Percentiles rank a stretch among this genome's conserved stretches.
Evolutionary conservation across 2,329 filamentous ascomycete genomes (phyloP).

Genomic region (Diaporthe caulivora): DNA sequence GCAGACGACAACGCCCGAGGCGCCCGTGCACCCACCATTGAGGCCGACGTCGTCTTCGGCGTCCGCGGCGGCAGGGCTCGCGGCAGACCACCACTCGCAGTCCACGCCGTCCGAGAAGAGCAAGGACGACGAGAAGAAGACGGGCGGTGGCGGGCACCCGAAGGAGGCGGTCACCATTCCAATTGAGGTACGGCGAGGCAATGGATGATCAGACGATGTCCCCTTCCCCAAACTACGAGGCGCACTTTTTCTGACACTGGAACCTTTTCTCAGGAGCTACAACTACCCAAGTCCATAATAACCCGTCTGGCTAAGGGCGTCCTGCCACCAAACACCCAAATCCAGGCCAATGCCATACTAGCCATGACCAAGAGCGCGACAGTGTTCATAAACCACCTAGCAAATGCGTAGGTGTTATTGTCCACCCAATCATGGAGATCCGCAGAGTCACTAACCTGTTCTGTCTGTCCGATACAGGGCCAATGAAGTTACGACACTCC

Average conservation of each 20-base stretch:
- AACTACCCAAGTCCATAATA: constrained; percentile 84
- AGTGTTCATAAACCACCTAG: constrained; percentile 85
- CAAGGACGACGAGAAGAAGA: constrained; percentile 51
- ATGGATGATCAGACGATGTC: neutral
- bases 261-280: constrained; percentile 70
- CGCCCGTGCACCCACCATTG: constrained; percentile 42
- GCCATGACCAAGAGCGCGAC: constrained; percentile 86
- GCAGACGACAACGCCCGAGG: constrained; percentile 22
- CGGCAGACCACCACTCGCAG: constrained; percentile 32
- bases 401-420: constrained; percentile 73
- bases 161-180: constrained; percentile 63
- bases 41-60: constrained; percentile 44
- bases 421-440: neutral
- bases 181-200: constrained; percentile 62
- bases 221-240: neutral
- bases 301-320: constrained; percentile 84
- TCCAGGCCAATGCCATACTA: constrained; percentile 84
- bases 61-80: constrained; percentile 32
- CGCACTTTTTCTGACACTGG: neutral
- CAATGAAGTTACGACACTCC: constrained; percentile 75
- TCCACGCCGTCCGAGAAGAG: constrained; percentile 43
- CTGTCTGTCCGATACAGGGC: constrained; percentile 62
- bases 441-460: constrained; percentile 2
- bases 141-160: constrained; percentile 43
- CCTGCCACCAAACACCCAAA: constrained; percentile 83